phyloP scores from a whole-genome alignment of 2,329 filamentous ascomycete species.

The Rhynchosporium secalis region DNA sequence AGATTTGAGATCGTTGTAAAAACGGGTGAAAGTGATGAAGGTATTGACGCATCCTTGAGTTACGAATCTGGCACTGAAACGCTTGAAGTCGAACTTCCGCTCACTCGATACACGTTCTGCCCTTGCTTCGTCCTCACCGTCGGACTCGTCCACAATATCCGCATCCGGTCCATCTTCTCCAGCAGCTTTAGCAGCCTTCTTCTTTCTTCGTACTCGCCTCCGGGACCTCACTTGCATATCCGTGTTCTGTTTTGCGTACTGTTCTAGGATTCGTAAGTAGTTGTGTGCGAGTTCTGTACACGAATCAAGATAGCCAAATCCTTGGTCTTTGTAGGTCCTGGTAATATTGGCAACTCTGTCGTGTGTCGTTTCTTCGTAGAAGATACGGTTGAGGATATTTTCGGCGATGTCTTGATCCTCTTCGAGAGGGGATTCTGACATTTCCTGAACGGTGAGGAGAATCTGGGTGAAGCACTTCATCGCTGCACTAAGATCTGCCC shows the following conservation, averaged over 20 bases:
- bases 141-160: constrained; percentile 62
- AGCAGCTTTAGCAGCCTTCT: constrained; percentile 57
- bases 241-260: constrained; percentile 90
- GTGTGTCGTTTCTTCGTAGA: constrained; percentile 95
- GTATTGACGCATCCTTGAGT: constrained; percentile 86
- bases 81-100: constrained; percentile 89
- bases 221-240: constrained; percentile 91
- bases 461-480: constrained; percentile 97
- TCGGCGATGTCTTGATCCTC: constrained; percentile 98
- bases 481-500: constrained; percentile 81
- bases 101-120: constrained; percentile 74
- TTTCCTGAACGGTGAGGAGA: constrained; percentile 86
- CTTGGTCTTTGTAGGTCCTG: constrained; percentile 87
- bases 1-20: constrained; percentile 76
- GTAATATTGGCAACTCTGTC: constrained; percentile 81
- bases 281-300: constrained; percentile 89
- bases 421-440: constrained; percentile 79
- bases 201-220: constrained; percentile 70
- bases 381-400: constrained; percentile 95
- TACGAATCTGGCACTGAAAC: constrained; percentile 78
- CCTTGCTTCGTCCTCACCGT: constrained; percentile 71
- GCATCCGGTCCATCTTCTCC: constrained; percentile 48
- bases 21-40: constrained; percentile 76
- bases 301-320: constrained; percentile 89
- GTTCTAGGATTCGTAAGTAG: constrained; percentile 87